Evolutionary conservation across 1,284 basidiomycete genomes (phyloP).

Genomic region (Cutaneotrichosporon cavernicola): DNA sequence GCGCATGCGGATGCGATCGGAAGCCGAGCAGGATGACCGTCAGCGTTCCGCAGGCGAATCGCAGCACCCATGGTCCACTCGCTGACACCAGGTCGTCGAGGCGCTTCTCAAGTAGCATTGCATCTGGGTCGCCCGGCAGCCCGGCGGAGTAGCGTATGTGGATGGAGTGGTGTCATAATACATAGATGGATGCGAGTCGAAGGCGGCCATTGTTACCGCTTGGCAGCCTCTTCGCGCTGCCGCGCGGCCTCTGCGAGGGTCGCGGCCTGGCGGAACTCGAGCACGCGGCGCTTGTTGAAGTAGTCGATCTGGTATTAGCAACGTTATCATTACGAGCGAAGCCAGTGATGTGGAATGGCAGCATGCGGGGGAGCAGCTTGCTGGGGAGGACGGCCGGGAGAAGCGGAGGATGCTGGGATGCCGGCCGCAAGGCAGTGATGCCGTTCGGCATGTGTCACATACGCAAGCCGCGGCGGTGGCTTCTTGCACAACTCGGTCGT

Average conservation of each 20-base stretch:
- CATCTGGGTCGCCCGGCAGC: constrained; percentile 7
- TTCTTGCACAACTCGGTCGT: not conserved
- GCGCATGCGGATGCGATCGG: not conserved
- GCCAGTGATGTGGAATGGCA: not conserved
- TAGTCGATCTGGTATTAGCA: constrained; percentile 51
- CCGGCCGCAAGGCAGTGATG: too few relatives aligned
- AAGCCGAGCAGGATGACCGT: not conserved
- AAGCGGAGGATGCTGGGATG: not conserved
- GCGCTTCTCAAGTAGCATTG: constrained; percentile 43
- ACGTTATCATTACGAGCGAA: not conserved
- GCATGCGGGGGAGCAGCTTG: not conserved
- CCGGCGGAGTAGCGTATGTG: constrained; percentile 7
- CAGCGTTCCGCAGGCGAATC: not conserved
- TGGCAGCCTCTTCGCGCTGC: constrained; percentile 29
- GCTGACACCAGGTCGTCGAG: constrained; percentile 42
- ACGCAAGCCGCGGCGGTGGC: too few relatives aligned
- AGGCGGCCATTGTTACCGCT: constrained; percentile 13
- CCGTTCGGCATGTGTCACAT: not conserved
- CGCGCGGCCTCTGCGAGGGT: constrained; percentile 47
- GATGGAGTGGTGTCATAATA: constrained; percentile 25
- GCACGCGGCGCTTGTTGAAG: constrained; percentile 54
- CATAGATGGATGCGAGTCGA: constrained; percentile 6
- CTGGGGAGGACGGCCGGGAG: not conserved
- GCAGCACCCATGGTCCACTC: not conserved
- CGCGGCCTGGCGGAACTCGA: constrained; percentile 52